phyloP scores from a whole-genome alignment of 1,284 basidiomycete genomes.

The Kwoniella shivajii region DNA sequence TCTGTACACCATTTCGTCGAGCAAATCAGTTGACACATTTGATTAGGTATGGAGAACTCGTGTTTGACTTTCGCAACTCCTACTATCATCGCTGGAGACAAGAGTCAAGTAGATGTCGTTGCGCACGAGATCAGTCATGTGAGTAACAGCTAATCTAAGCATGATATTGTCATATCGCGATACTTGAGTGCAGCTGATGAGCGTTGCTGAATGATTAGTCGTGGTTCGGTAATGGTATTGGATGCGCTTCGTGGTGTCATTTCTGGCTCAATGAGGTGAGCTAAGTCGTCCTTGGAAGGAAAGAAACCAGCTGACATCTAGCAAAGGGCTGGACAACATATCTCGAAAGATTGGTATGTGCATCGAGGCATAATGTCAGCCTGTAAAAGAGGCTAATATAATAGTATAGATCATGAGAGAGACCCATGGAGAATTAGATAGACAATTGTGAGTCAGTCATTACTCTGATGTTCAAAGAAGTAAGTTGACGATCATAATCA shows the following conservation, averaged over 20 bases:
- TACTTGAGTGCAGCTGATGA: neutral
- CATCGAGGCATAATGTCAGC: slow-evolving; percentile 58
- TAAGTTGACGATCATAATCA: slow-evolving; percentile 19
- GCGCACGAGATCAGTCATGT: slow-evolving; percentile 61
- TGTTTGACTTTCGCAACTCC: slow-evolving; percentile 87
- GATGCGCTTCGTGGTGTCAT: slow-evolving; percentile 58
- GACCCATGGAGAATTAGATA: slow-evolving; percentile 74
- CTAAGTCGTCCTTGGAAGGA: slow-evolving; percentile 32
- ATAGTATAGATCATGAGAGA: slow-evolving; percentile 59
- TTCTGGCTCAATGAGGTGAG: slow-evolving; percentile 84
- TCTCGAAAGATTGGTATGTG: slow-evolving; percentile 75
- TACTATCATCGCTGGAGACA: slow-evolving; percentile 78
- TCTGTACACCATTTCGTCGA: too few species aligned
- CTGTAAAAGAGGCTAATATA: slow-evolving; percentile 68
- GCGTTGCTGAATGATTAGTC: slow-evolving; percentile 59
- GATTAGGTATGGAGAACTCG: slow-evolving; percentile 55
- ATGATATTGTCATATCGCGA: slow-evolving; percentile 11
- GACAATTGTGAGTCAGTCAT: slow-evolving; percentile 61
- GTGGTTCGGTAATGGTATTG: slow-evolving; percentile 81
- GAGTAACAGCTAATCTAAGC: slow-evolving; percentile 2
- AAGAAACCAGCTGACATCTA: slow-evolving; percentile 6
- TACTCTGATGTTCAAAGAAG: neutral
- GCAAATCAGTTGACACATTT: too few species aligned
- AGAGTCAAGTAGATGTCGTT: slow-evolving; percentile 81
- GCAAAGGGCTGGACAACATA: slow-evolving; percentile 82